Percentiles rank a stretch among this genome's conserved stretches.
Conservation (phyloP, 805 yeast species). For the Huiozyma naganishii region DNA sequence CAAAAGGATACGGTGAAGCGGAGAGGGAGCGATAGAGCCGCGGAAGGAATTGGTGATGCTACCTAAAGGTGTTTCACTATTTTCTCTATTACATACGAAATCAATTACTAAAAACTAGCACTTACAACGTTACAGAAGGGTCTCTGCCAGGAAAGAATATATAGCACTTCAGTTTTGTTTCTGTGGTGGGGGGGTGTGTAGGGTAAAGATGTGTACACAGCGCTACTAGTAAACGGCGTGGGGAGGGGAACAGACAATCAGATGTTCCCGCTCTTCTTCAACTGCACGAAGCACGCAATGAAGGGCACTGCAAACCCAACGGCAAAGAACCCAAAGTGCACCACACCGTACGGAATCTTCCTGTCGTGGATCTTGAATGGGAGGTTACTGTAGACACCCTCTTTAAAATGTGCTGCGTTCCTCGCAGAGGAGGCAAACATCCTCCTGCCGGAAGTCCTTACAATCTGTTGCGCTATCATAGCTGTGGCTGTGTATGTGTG, state of each 20-base stretch:
- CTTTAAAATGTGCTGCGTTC: constrained; percentile 45
- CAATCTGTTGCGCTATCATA: constrained; percentile 28
- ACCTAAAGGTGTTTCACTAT: too few relatives aligned
- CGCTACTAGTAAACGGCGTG: too few relatives aligned
- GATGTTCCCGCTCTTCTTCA: constrained; percentile 67
- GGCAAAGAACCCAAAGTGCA: constrained; percentile 72
- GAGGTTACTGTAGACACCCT: constrained; percentile 82
- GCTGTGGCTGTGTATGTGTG: not conserved
- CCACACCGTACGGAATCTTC: constrained; percentile 75
- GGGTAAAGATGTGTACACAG: too few relatives aligned
- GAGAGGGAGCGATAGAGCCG: too few relatives aligned
- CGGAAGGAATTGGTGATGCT: too few relatives aligned
- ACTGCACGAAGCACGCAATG: constrained; percentile 66
- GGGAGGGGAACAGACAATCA: not conserved
- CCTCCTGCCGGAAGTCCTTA: constrained; percentile 30
- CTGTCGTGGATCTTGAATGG: constrained; percentile 94
- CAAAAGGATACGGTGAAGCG: not conserved
- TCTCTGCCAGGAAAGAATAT: too few relatives aligned
- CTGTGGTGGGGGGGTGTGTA: too few relatives aligned
- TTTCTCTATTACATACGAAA: too few relatives aligned
- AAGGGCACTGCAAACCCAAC: constrained; percentile 69
- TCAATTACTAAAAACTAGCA: too few relatives aligned
- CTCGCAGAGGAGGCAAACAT: constrained; percentile 46
- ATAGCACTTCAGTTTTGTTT: too few relatives aligned
- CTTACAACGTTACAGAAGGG: too few relatives aligned